Conservation (phyloP, 176 grass and related monocot genomes). For the Oryza officinalis region DNA sequence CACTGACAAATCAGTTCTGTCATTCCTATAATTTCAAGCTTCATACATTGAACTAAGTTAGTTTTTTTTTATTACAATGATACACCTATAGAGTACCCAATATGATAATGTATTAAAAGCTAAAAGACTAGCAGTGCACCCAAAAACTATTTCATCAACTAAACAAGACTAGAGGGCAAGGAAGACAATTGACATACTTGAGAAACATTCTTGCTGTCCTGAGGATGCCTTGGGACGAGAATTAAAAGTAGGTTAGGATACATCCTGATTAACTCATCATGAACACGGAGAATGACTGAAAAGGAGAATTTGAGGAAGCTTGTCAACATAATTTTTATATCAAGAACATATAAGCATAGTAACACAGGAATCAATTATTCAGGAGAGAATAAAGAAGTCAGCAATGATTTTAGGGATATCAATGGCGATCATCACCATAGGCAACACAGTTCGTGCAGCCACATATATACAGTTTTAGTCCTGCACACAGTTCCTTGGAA, state of each 20-base stretch:
- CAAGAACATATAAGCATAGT: slow-evolving; percentile 12
- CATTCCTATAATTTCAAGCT: background rate
- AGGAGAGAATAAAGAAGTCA: background rate
- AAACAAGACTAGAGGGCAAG: background rate
- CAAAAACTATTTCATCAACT: slow-evolving; percentile 5
- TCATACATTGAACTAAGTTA: background rate
- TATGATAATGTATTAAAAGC: background rate
- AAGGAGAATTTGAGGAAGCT: slow-evolving; percentile 1
- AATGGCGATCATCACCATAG: background rate
- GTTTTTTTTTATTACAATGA: background rate
- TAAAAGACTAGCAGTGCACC: background rate
- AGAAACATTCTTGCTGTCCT: slow-evolving; percentile 56
- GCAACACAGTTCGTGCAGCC: background rate
- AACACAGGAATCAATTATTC: slow-evolving; percentile 24
- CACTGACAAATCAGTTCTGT: background rate
- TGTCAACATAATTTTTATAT: slow-evolving; percentile 10
- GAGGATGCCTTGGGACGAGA: slow-evolving; percentile 84
- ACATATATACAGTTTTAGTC: slow-evolving; percentile 3
- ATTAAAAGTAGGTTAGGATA: slow-evolving; percentile 59
- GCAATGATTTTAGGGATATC: background rate
- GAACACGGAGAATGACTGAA: slow-evolving; percentile 73
- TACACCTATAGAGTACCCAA: background rate
- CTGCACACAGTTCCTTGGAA: slow-evolving; percentile 17
- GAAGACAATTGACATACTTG: slow-evolving; percentile 54
- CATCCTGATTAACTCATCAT: slow-evolving; percentile 69